Evolutionary conservation across 2,329 filamentous ascomycete species (phyloP), one percentile per base, ranked within the genome.

Genomic region (Stenocarpella maydis): DNA sequence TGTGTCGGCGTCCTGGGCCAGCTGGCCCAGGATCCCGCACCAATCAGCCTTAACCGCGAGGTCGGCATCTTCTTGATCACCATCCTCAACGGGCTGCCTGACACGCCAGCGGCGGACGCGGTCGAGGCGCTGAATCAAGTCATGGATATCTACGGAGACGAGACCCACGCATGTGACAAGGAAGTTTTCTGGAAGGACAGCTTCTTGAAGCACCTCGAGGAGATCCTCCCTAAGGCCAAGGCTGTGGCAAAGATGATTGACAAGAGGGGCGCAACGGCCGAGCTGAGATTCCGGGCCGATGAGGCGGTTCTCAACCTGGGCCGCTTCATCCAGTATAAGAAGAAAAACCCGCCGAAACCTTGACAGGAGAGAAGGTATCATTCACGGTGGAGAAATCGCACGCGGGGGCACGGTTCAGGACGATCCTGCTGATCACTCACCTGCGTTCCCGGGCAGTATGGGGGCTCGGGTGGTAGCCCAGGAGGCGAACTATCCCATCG

Each of bases 131-230:
- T 92, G 52, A 88, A 91, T 78, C 88, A 91, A 77, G 72, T 92
- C 21, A 90, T 91, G 73, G 90, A 92, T 73, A 84, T 92, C 9
- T 92, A 92, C 78, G 86, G 84, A 31, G 87, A 92, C 75, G 88
- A 89, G 76, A 82, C 82, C 15, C 83, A 81, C 66, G 80, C 83
- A 14, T 90, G 86, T 75, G 90, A 92, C 75, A 82, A 80, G 69
- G 83, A 86, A 31, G 89, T 92, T 2, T 92, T 91, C 78, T 91
- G 89, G 86, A 84, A 84, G 73, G 84, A 88, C 71, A 83, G 82
- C 72, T 88, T 92, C 74, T 77, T 90, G 67, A 82, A 84, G 73
- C 87, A 88, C 71, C 79, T 92, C 1, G 86, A 90, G 72, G 85
- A 83, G 19, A 79, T 80, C 8, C 73, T 85, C 26, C 85, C 87